These are phyloP conservation scores for Fusarium burgessii DNA, from an alignment of 2,329 filamentous ascomycete species.

Conservation along the genomic window DNA sequence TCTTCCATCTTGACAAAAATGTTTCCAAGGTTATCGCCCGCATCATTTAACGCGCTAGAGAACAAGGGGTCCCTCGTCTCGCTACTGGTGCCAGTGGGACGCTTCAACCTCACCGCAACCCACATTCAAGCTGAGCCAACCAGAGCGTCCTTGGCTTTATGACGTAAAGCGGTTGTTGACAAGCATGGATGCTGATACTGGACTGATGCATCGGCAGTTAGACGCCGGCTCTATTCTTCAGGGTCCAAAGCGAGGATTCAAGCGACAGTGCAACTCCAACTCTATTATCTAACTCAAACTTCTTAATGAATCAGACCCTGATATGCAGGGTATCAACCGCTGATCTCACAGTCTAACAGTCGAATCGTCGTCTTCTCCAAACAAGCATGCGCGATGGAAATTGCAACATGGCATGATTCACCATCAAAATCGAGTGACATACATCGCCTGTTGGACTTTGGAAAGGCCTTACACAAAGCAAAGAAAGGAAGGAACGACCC, in stretches of 20 bases:
- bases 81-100: slow-evolving; percentile 15
- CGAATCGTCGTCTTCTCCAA: slow-evolving; percentile 22
- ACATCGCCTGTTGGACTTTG: slow-evolving; percentile 10
- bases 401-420: slow-evolving; percentile 41
- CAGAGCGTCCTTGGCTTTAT: slow-evolving; percentile 26
- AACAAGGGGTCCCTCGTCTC: slow-evolving; percentile 33
- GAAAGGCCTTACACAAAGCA: slow-evolving; percentile 18
- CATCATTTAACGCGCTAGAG: slow-evolving; percentile 37
- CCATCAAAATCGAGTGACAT: slow-evolving; percentile 15
- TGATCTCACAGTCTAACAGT: slow-evolving; percentile 13
- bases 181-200: slow-evolving; percentile 26
- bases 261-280: slow-evolving; percentile 19
- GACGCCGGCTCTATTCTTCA: slow-evolving; percentile 16
- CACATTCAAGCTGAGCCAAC: slow-evolving; percentile 31
- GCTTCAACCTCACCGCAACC: slow-evolving; percentile 38
- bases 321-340: slow-evolving; percentile 30
- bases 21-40: slow-evolving; percentile 39
- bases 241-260: slow-evolving; percentile 19
- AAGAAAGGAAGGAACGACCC: slow-evolving; percentile 25
- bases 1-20: slow-evolving; percentile 38
- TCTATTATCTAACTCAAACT: slow-evolving; percentile 6
- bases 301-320: slow-evolving; percentile 38
- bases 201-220: slow-evolving; percentile 34
- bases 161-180: slow-evolving; percentile 37
- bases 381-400: slow-evolving; percentile 18